Evolutionary conservation across 495 filamentous ascomycete genomes (phyloP), one percentile per base, ranked within the genome.

Genomic region (Aspergillus sclerotioniger): DNA sequence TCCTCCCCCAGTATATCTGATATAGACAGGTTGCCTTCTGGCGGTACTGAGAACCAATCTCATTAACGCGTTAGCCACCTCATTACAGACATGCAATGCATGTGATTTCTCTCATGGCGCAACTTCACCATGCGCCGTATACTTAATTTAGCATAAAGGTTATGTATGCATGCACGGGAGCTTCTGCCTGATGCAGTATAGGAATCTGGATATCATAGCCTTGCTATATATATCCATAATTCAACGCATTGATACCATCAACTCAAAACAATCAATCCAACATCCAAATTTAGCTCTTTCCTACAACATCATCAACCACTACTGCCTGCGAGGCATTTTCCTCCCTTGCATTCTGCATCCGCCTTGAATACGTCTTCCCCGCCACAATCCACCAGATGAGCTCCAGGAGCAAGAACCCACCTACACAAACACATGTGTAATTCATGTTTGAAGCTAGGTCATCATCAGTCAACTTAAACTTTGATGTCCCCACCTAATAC

Each of bases 391-490:
- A 77, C 68, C 74, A 76, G 3, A 43, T 37, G n/a, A 71, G 58
- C 49, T 76, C 72, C 28, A 81, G 65, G 0, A 79, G 53, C 1
- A 84, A 59, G 35, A 85, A 71, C 0, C 87, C 85, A 0, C 77
- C 84, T 8, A 86, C 77, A 45, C 89, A 85, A 0, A 86, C 82
- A 49, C 78, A 82, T 1, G 85, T 87, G 62, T 88, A 90, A 54
- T 90, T 90, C 87, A 90, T 89, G n/a, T 79, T 81, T 8, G 74
- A 71, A 7, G 68, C 77, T 43, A 69, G 69, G 21, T 2, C 32
- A 53, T 8, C n/a, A 25, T 28, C 9, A 32, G 43, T 37, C 19
- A 15, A 3, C 35, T 21, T 46, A 8, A 2, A 1, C 9, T 20
- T 8, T 8, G 44, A 0, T 20, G 16, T 17, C 44, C n/a, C 3